Percentiles rank a stretch among this genome's conserved stretches.
phyloP scores from a whole-genome alignment of 2,329 filamentous ascomycete genomes.

The Cladosporium sp. region DNA sequence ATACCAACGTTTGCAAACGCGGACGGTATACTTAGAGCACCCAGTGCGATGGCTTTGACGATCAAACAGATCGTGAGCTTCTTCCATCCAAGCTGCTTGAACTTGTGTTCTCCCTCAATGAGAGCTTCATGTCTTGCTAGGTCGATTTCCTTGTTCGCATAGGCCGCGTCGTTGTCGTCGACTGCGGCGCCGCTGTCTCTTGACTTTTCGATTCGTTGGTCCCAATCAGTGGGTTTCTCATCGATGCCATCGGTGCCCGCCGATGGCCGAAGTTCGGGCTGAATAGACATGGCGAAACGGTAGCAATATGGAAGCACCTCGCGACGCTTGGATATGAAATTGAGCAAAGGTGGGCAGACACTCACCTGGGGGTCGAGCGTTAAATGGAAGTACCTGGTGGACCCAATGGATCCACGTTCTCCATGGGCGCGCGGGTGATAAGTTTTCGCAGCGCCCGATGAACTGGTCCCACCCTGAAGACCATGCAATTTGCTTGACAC shows the following conservation, averaged over 20 bases:
- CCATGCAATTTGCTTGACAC: slow-evolving; percentile 5
- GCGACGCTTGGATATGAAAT: neutral
- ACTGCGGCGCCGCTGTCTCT: neutral
- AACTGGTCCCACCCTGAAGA: neutral
- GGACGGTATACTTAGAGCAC: slow-evolving; percentile 51
- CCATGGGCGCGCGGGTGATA: slow-evolving; percentile 9
- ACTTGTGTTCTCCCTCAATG: slow-evolving; percentile 29
- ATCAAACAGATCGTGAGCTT: slow-evolving; percentile 42
- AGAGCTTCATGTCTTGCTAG: slow-evolving; percentile 27
- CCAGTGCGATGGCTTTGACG: slow-evolving; percentile 54
- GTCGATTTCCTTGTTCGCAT: slow-evolving; percentile 29
- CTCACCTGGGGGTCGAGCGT: neutral
- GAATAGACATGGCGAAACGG: slow-evolving; percentile 2
- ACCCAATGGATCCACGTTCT: slow-evolving; percentile 1
- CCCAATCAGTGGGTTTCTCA: neutral
- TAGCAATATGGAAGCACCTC: neutral
- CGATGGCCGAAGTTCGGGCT: neutral
- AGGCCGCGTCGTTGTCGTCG: neutral
- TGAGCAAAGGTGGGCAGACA: neutral
- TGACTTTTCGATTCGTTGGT: slow-evolving; percentile 2
- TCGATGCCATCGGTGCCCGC: neutral
- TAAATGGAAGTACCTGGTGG: neutral
- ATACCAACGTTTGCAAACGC: slow-evolving; percentile 51
- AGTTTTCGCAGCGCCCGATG: neutral
- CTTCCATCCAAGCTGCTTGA: slow-evolving; percentile 45